Evolutionary conservation across 148 eudicot genomes (phyloP), one percentile per base, ranked within the genome.

Genomic region (Rhododendron griersonianum): DNA sequence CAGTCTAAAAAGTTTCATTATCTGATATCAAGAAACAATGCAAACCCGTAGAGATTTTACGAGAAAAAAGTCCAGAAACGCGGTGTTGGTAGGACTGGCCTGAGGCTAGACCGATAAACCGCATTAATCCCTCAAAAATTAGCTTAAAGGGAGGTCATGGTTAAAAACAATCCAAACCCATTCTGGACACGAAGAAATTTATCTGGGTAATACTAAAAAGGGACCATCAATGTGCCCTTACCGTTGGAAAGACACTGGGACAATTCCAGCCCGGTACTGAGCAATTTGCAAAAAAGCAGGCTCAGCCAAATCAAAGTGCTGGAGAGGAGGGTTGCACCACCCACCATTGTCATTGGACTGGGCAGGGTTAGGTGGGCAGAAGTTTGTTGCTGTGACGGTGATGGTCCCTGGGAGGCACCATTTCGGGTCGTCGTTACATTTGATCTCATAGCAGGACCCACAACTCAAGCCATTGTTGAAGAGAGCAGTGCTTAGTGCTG

Each of bases 401-500:
- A 87, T 84, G 11, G 37, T 51, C 0, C 89, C 86, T 1, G 89
- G 74, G 37, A 65, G 84, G 81, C 89, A 87, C 89, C 86, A 87
- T 73, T 55, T 48, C 0, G 87, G 84, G n/a, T 87, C 89, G 37
- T 39, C 61, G 50, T 50, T 59, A 55, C 89, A 87, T 28, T 1
- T 84, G 86, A 87, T 69, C 80, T 87, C 87, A 30, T 84, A 87
- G 48, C 89, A 84, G 0, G 89, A 37, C 11, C 89, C 89, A 79
- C 89, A 87, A 39, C 87, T 84, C 23, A 91, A 47, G 13, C 98
- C 98, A 71, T 90, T 92, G 91, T 95, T 95, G 90, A 95, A 95
- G 2, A 95, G 88, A 13, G 97, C 95, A n/a, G 98, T 95, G 87
- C 98, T 95, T 13, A 95, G 89, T n/a, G 98, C 98, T 14, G 98